A percentile compares a stretch with the other conserved stretches of the same genome.
Evolutionary conservation across 2,329 filamentous ascomycete species (phyloP).

Genomic region (Aureobasidium sp.): DNA sequence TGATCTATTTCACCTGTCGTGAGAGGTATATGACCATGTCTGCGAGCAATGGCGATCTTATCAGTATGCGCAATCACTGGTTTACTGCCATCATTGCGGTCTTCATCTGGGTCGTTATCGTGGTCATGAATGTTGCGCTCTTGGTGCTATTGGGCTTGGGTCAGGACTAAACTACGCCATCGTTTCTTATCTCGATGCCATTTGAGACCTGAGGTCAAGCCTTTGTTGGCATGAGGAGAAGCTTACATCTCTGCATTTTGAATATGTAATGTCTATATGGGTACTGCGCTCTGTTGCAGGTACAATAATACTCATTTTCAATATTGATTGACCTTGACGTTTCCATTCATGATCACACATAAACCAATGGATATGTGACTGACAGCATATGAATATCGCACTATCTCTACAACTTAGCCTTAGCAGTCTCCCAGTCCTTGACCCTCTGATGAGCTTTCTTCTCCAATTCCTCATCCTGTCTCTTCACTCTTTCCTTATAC

Average conservation of each 20-base stretch:
- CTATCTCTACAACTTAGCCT: conserved; percentile 24
- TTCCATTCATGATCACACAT: not conserved
- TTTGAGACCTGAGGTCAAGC: not conserved
- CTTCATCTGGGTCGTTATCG: conserved; percentile 66
- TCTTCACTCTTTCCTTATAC: conserved; percentile 33
- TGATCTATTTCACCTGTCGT: conserved; percentile 79
- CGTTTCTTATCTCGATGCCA: not conserved
- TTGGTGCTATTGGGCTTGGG: conserved; percentile 59
- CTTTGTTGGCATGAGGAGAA: not conserved
- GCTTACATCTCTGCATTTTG: not conserved
- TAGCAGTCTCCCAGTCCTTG: conserved; percentile 24
- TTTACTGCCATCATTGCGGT: conserved; percentile 52
- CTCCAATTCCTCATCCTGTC: conserved; percentile 15
- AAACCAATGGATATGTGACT: not conserved
- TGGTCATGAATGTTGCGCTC: conserved; percentile 71
- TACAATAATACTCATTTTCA: not conserved
- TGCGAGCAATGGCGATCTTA: conserved; percentile 12
- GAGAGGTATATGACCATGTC: conserved; percentile 67
- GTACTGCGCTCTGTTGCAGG: not conserved
- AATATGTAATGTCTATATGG: not conserved
- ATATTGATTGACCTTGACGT: not conserved
- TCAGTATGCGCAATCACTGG: conserved; percentile 68
- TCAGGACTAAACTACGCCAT: conserved; percentile 6
- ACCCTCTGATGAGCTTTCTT: conserved; percentile 21
- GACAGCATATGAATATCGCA: not conserved